Percentiles rank a stretch among this genome's conserved stretches.
Conservation (phyloP, 495 filamentous ascomycete genomes). For the Penicillium lagena region DNA sequence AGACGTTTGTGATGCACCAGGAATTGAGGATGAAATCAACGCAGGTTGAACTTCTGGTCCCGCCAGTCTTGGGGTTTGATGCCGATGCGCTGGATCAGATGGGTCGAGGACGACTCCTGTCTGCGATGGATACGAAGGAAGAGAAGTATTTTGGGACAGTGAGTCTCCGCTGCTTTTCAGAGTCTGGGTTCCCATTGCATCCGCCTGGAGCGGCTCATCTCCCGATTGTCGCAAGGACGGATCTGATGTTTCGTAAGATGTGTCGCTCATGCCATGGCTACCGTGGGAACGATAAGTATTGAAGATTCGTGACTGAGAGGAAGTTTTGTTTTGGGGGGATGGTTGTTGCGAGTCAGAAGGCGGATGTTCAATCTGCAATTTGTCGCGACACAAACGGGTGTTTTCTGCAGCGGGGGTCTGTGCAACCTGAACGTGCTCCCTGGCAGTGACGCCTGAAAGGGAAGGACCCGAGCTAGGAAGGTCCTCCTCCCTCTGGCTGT, state of each 20-base stretch:
- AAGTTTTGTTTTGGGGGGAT: conserved; percentile 20
- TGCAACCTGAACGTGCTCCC: conserved; percentile 28
- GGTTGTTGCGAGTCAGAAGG: conserved; percentile 1
- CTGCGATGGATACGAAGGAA: conserved; percentile 11
- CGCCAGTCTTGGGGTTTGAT: conserved; percentile 5
- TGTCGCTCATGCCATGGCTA: conserved; percentile 12
- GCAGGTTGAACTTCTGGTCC: conserved; percentile 3
- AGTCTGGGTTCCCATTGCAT: conserved; percentile 18
- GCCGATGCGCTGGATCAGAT: conserved; percentile 13
- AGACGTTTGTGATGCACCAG: conserved; percentile 10
- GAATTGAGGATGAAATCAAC: conserved; percentile 11
- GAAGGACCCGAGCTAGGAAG: conserved; percentile 18
- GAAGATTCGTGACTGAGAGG: conserved; percentile 32
- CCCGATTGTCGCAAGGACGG: conserved; percentile 2
- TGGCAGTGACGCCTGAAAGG: conserved; percentile 8
- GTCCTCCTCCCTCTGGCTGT: conserved; percentile 21
- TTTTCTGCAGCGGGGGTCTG: conserved; percentile 23
- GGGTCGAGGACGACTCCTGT: conserved; percentile 19
- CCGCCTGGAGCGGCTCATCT: conserved; percentile 3
- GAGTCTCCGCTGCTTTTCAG: conserved; percentile 12
- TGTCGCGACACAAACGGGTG: conserved; percentile 5
- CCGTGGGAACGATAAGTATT: conserved; percentile 22
- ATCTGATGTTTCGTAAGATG: conserved; percentile 12
- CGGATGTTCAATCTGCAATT: not conserved
- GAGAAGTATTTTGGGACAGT: conserved; percentile 7